phyloP scores from a whole-genome alignment of 108 stramenopile species.

The Bacterosira constricta region DNA sequence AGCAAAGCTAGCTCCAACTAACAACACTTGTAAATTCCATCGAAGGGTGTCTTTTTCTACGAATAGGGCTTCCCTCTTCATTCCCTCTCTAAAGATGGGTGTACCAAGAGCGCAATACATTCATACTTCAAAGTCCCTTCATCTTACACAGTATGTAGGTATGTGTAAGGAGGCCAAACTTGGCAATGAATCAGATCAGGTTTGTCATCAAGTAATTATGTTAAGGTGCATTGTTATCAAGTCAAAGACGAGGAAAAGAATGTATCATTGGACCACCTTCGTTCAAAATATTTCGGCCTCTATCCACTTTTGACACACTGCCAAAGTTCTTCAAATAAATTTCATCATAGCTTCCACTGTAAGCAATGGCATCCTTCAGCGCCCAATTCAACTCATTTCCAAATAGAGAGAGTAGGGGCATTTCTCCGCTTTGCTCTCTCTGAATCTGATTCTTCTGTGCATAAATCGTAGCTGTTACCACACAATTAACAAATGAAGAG shows the following conservation, averaged over 20 bases:
- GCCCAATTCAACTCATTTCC: constrained; percentile 10
- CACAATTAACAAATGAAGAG: constrained; percentile 55
- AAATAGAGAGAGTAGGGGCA: constrained; percentile 44
- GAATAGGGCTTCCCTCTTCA: too few species aligned
- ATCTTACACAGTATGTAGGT: too few species aligned
- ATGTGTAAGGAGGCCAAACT: too few species aligned
- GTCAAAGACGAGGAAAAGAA: neutral
- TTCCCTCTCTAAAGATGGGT: too few species aligned
- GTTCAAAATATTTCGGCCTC: constrained; percentile 16
- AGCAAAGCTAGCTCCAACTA: too few species aligned
- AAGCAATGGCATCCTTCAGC: constrained; percentile 7
- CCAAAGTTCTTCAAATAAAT: neutral
- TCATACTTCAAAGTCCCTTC: too few species aligned
- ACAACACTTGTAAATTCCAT: too few species aligned
- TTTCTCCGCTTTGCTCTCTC: neutral
- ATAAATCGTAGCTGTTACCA: constrained; percentile 45
- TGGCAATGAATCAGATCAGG: too few species aligned
- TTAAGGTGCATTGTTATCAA: too few species aligned
- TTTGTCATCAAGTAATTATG: too few species aligned
- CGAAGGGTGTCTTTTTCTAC: too few species aligned
- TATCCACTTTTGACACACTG: neutral
- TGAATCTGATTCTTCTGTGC: constrained; percentile 48
- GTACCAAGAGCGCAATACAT: too few species aligned
- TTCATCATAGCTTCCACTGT: constrained; percentile 8
- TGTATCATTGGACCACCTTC: constrained; percentile 3